Conservation (phyloP, 2,329 filamentous ascomycete species). For the Chaetomiaceae sp. region DNA sequence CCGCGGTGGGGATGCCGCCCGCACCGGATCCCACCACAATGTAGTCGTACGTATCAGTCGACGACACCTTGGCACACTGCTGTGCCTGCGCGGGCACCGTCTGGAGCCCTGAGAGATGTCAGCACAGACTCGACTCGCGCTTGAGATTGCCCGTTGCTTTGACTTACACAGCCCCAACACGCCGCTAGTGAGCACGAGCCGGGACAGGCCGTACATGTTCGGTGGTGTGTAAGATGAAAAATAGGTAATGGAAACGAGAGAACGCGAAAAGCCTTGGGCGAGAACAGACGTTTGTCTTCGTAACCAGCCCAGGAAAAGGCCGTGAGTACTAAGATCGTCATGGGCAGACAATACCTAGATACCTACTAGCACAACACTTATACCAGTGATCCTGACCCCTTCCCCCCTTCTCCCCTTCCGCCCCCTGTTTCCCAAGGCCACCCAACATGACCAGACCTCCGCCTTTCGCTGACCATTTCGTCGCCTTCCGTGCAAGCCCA, state of each 20-base stretch:
- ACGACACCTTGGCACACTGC: constrained; percentile 15
- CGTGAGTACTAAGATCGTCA: neutral
- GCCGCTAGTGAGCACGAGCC: constrained; percentile 7
- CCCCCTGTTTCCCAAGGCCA: neutral
- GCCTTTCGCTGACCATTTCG: no score
- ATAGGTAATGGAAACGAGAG: no score
- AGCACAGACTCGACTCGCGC: neutral
- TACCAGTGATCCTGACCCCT: neutral
- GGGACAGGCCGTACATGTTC: constrained; percentile 13
- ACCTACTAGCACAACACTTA: no score
- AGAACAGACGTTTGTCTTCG: no score
- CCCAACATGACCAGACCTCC: no score
- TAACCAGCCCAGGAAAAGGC: neutral
- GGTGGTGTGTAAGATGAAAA: no score
- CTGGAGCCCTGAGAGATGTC: constrained; percentile 10
- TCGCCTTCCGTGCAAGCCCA: no score
- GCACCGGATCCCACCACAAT: constrained; percentile 57
- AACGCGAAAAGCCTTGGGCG: no score
- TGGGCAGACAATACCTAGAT: no score
- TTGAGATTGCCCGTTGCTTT: neutral
- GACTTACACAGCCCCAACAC: constrained; percentile 12
- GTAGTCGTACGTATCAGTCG: constrained; percentile 48
- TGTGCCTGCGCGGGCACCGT: constrained; percentile 7
- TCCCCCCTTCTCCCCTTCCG: neutral
- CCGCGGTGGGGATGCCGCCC: constrained; percentile 54